Evolutionary conservation across 176 grass and related monocot genomes (phyloP).

Genomic region (Saccharum officinarum): DNA sequence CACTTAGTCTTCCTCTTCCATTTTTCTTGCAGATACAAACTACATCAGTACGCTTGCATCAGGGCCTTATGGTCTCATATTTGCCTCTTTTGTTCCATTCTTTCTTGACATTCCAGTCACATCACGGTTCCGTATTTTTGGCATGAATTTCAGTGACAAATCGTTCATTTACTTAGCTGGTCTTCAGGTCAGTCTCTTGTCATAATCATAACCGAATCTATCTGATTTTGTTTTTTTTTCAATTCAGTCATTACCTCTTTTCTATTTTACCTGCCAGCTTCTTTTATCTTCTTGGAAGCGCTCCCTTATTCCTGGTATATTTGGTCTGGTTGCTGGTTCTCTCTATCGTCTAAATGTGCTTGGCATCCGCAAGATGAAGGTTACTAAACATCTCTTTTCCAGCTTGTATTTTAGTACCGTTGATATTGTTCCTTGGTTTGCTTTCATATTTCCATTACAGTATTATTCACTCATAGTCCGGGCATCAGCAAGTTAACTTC

Average conservation of each 20-base stretch:
- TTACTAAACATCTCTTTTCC: conserved; percentile 24
- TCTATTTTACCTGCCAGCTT: conserved; percentile 61
- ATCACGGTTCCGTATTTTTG: conserved; percentile 79
- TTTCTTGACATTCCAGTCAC: conserved; percentile 86
- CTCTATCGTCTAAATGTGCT: conserved; percentile 82
- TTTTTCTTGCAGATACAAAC: conserved; percentile 66
- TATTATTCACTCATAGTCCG: neutral
- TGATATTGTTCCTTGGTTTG: conserved; percentile 20
- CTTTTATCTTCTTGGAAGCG: conserved; percentile 81
- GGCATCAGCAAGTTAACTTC: neutral
- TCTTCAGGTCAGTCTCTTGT: conserved; percentile 70
- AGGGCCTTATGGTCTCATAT: conserved; percentile 95
- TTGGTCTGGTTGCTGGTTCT: conserved; percentile 76
- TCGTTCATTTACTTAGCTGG: conserved; percentile 91
- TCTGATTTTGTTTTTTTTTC: conserved; percentile 23
- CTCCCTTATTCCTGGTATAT: conserved; percentile 90
- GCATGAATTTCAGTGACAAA: conserved; percentile 80
- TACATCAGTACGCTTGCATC: conserved; percentile 63
- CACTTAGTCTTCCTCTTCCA: neutral
- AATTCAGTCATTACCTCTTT: conserved; percentile 4
- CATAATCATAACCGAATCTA: conserved; percentile 33
- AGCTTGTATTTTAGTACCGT: neutral
- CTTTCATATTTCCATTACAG: neutral
- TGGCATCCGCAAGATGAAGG: conserved; percentile 72
- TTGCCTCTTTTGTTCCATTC: conserved; percentile 88